Conservation (phyloP, 129 eudicot species). For the Erigeron canadensis region DNA sequence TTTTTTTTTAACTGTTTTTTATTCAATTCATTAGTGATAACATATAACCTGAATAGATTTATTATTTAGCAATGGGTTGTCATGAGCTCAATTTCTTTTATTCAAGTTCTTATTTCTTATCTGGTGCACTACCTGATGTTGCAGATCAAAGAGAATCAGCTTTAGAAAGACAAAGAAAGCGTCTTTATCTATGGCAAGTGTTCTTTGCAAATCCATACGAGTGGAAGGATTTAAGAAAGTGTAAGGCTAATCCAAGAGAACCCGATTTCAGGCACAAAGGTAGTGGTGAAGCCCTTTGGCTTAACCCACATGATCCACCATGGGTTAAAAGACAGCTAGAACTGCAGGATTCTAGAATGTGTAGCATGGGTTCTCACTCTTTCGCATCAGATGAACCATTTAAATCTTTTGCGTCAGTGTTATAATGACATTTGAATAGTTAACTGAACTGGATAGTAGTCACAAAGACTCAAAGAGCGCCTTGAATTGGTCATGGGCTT, state of each 20-base stretch:
- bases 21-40: too few species aligned
- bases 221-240: slow-evolving; percentile 66
- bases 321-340: slow-evolving; percentile 70
- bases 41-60: too few species aligned
- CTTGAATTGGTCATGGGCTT: background rate
- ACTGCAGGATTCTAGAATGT: slow-evolving; percentile 51
- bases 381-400: background rate
- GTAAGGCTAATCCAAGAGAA: slow-evolving; percentile 39
- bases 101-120: too few species aligned
- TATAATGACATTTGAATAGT: slow-evolving; percentile 26
- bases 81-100: background rate
- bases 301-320: slow-evolving; percentile 56
- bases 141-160: slow-evolving; percentile 41
- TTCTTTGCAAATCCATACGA: slow-evolving; percentile 70
- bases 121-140: background rate
- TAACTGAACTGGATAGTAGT: background rate
- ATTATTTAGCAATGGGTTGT: background rate
- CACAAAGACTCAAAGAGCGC: background rate
- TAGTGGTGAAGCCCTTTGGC: slow-evolving; percentile 76
- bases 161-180: slow-evolving; percentile 38
- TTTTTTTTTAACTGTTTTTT: too few species aligned
- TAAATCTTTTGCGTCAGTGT: slow-evolving; percentile 26
- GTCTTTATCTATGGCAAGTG: slow-evolving; percentile 75
- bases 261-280: slow-evolving; percentile 74
- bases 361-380: slow-evolving; percentile 6